Conservation (phyloP, 345 rosid genomes). For the Limnanthes douglasii region DNA sequence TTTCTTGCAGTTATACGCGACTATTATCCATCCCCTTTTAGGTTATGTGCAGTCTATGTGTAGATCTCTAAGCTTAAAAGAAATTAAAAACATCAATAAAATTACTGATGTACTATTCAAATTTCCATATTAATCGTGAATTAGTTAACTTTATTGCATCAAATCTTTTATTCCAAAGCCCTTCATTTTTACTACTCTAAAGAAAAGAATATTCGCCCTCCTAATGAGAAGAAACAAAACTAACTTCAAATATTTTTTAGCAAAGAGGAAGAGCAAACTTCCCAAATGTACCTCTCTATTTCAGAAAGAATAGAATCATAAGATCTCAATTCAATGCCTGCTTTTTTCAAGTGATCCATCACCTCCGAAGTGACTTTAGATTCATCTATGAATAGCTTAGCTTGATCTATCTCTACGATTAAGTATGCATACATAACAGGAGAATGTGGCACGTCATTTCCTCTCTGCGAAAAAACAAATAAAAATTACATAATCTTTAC, state of each 20-base stretch:
- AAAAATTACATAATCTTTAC: too few relatives aligned
- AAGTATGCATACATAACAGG: conserved; percentile 91
- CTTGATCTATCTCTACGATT: conserved; percentile 50
- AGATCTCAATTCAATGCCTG: conserved; percentile 53
- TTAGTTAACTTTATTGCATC: too few relatives aligned
- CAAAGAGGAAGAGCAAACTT: neutral
- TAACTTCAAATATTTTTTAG: neutral
- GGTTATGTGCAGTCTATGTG: too few relatives aligned
- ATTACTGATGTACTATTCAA: too few relatives aligned
- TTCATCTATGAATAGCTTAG: conserved; percentile 51
- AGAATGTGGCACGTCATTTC: conserved; percentile 91
- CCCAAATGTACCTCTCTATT: conserved; percentile 45
- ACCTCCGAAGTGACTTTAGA: conserved; percentile 66
- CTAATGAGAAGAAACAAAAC: neutral
- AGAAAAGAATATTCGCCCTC: too few relatives aligned
- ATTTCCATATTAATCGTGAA: too few relatives aligned
- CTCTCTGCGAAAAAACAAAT: conserved; percentile 50
- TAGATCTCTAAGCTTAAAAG: too few relatives aligned
- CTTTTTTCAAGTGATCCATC: conserved; percentile 52
- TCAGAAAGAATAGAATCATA: conserved; percentile 64
- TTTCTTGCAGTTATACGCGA: too few relatives aligned
- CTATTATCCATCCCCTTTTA: too few relatives aligned
- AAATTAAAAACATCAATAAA: too few relatives aligned
- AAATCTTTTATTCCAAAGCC: too few relatives aligned
- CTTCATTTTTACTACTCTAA: too few relatives aligned